Percentiles rank a stretch among this genome's conserved stretches.
These are phyloP conservation scores for Teunomyces tritomae DNA, from an alignment of 805 yeast species.

Conservation along the genomic window DNA sequence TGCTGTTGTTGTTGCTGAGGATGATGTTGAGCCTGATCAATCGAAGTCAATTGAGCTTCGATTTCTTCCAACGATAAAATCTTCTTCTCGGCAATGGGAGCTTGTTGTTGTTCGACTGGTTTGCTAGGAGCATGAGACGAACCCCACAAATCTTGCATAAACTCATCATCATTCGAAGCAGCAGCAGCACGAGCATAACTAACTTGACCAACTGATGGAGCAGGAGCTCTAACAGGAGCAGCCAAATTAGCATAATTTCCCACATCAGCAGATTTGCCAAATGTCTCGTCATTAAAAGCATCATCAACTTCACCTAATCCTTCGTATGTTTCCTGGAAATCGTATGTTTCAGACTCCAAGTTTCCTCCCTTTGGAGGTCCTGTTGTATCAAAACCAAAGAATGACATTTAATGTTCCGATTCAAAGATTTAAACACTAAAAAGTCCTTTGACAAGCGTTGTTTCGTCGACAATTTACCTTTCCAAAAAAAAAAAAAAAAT, in stretches of 20 bases:
- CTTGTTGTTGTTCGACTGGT: conserved; percentile 35
- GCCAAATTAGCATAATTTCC: neutral
- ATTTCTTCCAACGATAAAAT: conserved; percentile 77
- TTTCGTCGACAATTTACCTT: neutral
- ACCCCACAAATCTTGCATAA: conserved; percentile 47
- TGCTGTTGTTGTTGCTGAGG: conserved; percentile 20
- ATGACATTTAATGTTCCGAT: conserved; percentile 52
- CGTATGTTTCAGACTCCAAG: conserved; percentile 36
- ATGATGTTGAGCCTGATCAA: conserved; percentile 30
- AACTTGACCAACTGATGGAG: conserved; percentile 26
- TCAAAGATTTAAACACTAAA: too few relatives aligned
- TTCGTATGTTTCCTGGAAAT: conserved; percentile 82
- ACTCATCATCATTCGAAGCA: conserved; percentile 41
- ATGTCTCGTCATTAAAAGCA: conserved; percentile 77
- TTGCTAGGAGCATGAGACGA: conserved; percentile 26
- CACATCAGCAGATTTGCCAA: conserved; percentile 62
- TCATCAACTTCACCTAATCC: conserved; percentile 81
- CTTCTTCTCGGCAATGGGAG: conserved; percentile 40
- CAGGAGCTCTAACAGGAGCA: conserved; percentile 8
- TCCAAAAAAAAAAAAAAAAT: neutral
- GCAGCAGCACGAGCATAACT: conserved; percentile 43
- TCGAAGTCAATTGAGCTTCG: conserved; percentile 69
- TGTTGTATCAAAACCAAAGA: conserved; percentile 61
- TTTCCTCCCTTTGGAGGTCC: conserved; percentile 29
- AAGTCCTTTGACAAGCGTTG: neutral